Evolutionary conservation across 768 basidiomycete species (phyloP).

Genomic region (Mycena galericulata): DNA sequence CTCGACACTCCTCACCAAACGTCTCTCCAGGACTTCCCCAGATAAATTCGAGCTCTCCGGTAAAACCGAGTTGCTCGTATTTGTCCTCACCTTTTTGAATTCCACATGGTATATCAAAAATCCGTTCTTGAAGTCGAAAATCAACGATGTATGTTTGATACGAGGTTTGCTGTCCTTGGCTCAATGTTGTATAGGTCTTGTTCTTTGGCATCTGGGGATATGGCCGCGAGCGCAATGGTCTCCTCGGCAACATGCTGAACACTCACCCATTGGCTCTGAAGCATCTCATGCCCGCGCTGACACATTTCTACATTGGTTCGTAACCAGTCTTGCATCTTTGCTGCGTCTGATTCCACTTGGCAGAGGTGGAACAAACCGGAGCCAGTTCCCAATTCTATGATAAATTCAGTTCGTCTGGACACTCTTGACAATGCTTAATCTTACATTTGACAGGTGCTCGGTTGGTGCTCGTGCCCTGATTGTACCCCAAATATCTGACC

Average conservation of each 20-base stretch:
- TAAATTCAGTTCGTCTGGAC: slow-evolving; percentile 84
- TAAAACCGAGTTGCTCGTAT: slow-evolving; percentile 87
- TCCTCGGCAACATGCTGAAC: slow-evolving; percentile 87
- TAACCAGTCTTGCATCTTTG: background rate
- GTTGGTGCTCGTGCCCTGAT: slow-evolving; percentile 41
- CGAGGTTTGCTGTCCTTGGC: background rate
- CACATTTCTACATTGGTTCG: slow-evolving; percentile 94
- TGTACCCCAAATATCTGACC: background rate
- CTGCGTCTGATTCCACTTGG: background rate
- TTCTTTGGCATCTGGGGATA: slow-evolving; percentile 81
- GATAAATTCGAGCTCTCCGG: slow-evolving; percentile 87
- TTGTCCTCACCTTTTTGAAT: slow-evolving; percentile 90
- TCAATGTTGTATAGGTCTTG: slow-evolving; percentile 62
- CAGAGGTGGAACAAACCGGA: slow-evolving; percentile 98
- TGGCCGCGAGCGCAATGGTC: slow-evolving; percentile 73
- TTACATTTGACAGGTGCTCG: slow-evolving; percentile 60
- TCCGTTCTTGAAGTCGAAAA: slow-evolving; percentile 95
- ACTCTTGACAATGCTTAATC: slow-evolving; percentile 18
- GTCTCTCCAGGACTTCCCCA: slow-evolving; percentile 65
- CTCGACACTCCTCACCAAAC: background rate
- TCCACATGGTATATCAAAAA: slow-evolving; percentile 99
- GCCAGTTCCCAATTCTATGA: slow-evolving; percentile 99
- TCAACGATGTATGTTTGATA: slow-evolving; percentile 79
- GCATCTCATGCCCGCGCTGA: slow-evolving; percentile 90
- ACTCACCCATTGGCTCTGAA: slow-evolving; percentile 87